phyloP scores from a whole-genome alignment of 331 rosid genomes.

The Malus hybrid region DNA sequence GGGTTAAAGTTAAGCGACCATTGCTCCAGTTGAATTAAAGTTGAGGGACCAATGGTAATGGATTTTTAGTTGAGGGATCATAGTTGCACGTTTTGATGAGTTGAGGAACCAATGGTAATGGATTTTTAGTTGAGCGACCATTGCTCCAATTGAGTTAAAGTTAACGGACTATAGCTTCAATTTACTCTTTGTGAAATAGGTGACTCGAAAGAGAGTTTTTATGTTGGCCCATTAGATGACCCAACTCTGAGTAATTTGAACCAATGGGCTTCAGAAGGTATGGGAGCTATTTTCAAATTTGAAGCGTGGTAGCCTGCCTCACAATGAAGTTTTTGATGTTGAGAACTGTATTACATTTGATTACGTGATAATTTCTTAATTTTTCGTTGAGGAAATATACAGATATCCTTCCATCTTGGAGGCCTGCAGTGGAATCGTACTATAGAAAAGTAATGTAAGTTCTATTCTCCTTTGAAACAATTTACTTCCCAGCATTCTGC shows the following conservation, averaged over 20 bases:
- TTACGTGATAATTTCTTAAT: too few species aligned
- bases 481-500: neutral
- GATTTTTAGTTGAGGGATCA: too few species aligned
- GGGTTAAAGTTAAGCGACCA: too few species aligned
- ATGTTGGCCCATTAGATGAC: conserved; percentile 58
- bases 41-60: too few species aligned
- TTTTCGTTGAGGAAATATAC: conserved; percentile 10
- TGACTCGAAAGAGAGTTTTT: conserved; percentile 63
- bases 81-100: too few species aligned
- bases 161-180: too few species aligned
- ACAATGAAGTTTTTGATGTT: neutral
- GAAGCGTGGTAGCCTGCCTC: too few species aligned
- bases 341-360: conserved; percentile 1
- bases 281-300: neutral
- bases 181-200: conserved; percentile 28
- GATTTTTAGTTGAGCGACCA: too few species aligned
- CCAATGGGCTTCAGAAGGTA: conserved; percentile 81
- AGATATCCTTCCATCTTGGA: conserved; percentile 66
- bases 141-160: too few species aligned
- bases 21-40: too few species aligned
- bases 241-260: conserved; percentile 25
- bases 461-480: neutral
- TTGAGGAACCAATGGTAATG: too few species aligned
- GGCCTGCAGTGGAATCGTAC: conserved; percentile 53
- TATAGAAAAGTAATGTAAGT: conserved; percentile 47